phyloP scores from a whole-genome alignment of 768 basidiomycete species.

The Boletales sp. region DNA sequence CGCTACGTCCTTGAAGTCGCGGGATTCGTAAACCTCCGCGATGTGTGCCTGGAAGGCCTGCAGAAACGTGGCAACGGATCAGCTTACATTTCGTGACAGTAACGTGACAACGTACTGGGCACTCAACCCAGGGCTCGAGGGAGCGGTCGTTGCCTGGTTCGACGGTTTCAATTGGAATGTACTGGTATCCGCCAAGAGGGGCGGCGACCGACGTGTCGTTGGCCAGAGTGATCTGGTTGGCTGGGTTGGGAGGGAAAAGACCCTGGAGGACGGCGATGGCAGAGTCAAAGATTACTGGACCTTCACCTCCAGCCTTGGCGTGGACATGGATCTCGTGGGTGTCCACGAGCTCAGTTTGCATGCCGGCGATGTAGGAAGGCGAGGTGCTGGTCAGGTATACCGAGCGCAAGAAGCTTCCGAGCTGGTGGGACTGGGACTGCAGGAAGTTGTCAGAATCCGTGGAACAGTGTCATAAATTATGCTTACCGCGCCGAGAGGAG shows the following conservation, averaged over 20 bases:
- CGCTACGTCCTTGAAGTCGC: slow-evolving; percentile 59
- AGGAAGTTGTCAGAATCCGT: not conserved
- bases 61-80: slow-evolving; percentile 8
- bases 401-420: slow-evolving; percentile 59
- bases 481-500: slow-evolving; percentile 70
- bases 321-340: slow-evolving; percentile 70
- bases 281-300: slow-evolving; percentile 83
- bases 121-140: slow-evolving; percentile 75
- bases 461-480: not conserved
- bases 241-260: slow-evolving; percentile 74
- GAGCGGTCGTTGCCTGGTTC: slow-evolving; percentile 81
- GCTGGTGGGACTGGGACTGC: slow-evolving; percentile 64
- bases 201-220: slow-evolving; percentile 70
- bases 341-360: slow-evolving; percentile 66
- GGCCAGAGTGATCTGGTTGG: slow-evolving; percentile 72
- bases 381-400: slow-evolving; percentile 67
- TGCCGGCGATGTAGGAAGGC: slow-evolving; percentile 62
- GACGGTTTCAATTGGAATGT: slow-evolving; percentile 86
- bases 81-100: not conserved
- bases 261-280: slow-evolving; percentile 84
- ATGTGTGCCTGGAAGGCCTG: slow-evolving; percentile 68
- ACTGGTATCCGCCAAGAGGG: slow-evolving; percentile 83
- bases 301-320: slow-evolving; percentile 83
- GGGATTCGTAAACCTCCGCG: slow-evolving; percentile 55
- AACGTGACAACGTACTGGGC: slow-evolving; percentile 39